Base-by-base conservation (phyloP, 352 stramenopile genomes). In the Pythium utonaiense region DNA sequence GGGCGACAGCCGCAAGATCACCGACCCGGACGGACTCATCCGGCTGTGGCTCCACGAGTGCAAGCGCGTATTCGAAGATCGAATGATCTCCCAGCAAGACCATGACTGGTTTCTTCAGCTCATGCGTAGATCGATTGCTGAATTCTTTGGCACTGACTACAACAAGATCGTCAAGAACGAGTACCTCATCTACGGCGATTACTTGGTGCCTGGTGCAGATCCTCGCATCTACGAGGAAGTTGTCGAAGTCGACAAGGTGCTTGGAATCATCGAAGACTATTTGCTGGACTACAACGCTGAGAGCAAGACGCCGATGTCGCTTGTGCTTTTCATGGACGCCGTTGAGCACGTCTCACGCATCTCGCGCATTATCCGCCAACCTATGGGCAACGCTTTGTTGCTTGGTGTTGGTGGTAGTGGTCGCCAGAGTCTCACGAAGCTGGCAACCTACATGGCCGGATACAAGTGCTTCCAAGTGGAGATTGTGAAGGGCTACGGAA, bases 391-490 rank as follows among this genome's bases (percentile, higher is more conserved):
- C 60, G 89, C 86, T 1, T 62, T 98, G 0, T 71, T 98, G 38
- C 72, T 98, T 4, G 94, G 94, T 8, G 92, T 98, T 3, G 95
- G 95, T 25, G 94, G 94, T 6, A 97, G 86, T 62, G 94, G 94
- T 6, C 83, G 94, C 6, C 94, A 98, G 63, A 96, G 80, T 62
- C 70, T 98, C 13, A 98, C 92, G 0, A 91, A 95, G 22, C 74
- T 98, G 1, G 91, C 94, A 10, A 91, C 89, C 0, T 98, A 96
- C 53, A 98, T 98, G 81, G 89, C 91, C 3, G 89, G 89, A 0
- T 98, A 97, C 70, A 86, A 93, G 30, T 86, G 95, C 14, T 98
- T 96, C 44, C 93, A 98, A 65, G 88, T 98, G n/a, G 94, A 98
- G 65, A 98, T 98, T 58, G 77, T 93, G 5, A 98, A 98, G 57